These are phyloP conservation scores for Beauveria varroae DNA, from an alignment of 2,329 filamentous ascomycete genomes.

Conservation along the genomic window DNA sequence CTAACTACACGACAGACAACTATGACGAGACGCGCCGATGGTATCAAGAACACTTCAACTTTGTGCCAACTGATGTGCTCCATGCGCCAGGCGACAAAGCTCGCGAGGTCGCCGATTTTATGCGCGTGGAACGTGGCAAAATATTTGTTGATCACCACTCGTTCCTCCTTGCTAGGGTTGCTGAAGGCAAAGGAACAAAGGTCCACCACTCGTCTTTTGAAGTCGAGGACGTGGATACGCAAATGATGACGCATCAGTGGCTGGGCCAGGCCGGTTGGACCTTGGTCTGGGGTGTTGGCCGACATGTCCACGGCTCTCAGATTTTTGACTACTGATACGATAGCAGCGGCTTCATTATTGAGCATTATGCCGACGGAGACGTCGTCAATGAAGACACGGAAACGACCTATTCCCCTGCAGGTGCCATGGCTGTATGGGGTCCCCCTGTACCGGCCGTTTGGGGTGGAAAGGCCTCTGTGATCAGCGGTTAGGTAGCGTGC, in stretches of 20 bases:
- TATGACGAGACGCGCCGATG: slow-evolving; percentile 27
- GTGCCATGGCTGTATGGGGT: slow-evolving; percentile 1
- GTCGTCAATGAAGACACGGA: slow-evolving; percentile 45
- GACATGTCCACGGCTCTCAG: slow-evolving; percentile 52
- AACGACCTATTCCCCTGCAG: slow-evolving; percentile 11
- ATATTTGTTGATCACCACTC: slow-evolving; percentile 47
- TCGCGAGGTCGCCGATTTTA: slow-evolving; percentile 32
- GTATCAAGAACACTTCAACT: slow-evolving; percentile 34
- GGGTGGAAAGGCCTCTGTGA: no score
- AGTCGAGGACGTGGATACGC: slow-evolving; percentile 54
- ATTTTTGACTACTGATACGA: slow-evolving; percentile 60
- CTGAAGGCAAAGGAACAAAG: slow-evolving; percentile 10
- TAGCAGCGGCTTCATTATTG: slow-evolving; percentile 43
- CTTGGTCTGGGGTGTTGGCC: slow-evolving; percentile 52
- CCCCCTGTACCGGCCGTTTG: neutral
- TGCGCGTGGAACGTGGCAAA: slow-evolving; percentile 45
- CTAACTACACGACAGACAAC: no score
- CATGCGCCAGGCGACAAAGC: slow-evolving; percentile 7
- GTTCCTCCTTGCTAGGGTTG: slow-evolving; percentile 36
- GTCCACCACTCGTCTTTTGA: slow-evolving; percentile 28
- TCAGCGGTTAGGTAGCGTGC: neutral
- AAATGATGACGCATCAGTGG: slow-evolving; percentile 53
- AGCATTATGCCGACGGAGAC: slow-evolving; percentile 57
- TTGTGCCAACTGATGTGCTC: slow-evolving; percentile 28
- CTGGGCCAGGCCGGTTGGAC: slow-evolving; percentile 44